A percentile compares a stretch with the other conserved stretches of the same genome.
Conservation (phyloP, 306 rosid genomes). For the Lagenaria siceraria region DNA sequence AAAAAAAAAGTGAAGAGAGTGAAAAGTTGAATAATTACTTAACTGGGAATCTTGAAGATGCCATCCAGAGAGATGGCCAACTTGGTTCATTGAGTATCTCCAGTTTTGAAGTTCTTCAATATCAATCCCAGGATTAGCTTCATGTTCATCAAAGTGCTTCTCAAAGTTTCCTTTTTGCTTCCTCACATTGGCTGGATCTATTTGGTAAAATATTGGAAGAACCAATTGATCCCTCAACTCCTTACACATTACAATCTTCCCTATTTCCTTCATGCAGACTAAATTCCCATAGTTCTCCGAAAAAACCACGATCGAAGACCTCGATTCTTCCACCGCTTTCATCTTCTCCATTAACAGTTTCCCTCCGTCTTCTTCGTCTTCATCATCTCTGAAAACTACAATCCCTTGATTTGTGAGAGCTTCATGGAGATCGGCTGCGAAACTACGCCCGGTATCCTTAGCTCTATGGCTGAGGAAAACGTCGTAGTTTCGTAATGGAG, state of each 20-base stretch:
- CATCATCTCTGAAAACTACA: slow-evolving; percentile 15
- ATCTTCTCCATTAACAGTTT: slow-evolving; percentile 23
- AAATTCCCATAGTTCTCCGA: slow-evolving; percentile 28
- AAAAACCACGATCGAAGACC: slow-evolving; percentile 28
- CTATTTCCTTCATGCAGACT: slow-evolving; percentile 27
- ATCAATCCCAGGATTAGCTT: not conserved
- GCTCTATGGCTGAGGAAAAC: slow-evolving; percentile 24
- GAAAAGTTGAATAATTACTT: not conserved
- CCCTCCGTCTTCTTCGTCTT: slow-evolving; percentile 7
- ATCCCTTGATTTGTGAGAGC: slow-evolving; percentile 24
- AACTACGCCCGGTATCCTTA: slow-evolving; percentile 20
- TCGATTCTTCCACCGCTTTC: slow-evolving; percentile 30
- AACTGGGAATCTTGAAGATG: not conserved
- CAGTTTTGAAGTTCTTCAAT: slow-evolving; percentile 14
- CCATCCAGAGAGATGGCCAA: slow-evolving; percentile 3
- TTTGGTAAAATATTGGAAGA: slow-evolving; percentile 29
- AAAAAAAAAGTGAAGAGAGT: not conserved
- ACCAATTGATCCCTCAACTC: slow-evolving; percentile 18
- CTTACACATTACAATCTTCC: slow-evolving; percentile 18
- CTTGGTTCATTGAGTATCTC: slow-evolving; percentile 17
- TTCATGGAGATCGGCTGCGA: slow-evolving; percentile 23
- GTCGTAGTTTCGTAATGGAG: not conserved
- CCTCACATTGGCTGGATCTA: slow-evolving; percentile 30
- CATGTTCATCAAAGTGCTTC: slow-evolving; percentile 12
- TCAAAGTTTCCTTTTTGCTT: slow-evolving; percentile 15